Evolutionary conservation across 495 filamentous ascomycete genomes (phyloP), one percentile per base, ranked within the genome.

Genomic region (Lasiosphaeris hirsuta): DNA sequence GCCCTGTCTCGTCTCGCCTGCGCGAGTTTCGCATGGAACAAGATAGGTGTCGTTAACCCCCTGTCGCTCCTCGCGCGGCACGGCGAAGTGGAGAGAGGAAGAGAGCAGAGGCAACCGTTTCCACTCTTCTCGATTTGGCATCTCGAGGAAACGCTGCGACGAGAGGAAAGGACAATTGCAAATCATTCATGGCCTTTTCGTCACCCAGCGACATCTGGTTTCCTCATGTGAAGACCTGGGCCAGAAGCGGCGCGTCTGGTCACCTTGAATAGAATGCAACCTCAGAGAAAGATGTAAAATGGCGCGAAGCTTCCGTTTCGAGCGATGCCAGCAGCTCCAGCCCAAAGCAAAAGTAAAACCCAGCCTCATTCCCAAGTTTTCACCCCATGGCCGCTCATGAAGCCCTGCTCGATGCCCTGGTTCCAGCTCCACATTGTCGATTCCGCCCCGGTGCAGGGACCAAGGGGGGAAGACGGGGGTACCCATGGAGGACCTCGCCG

Each of bases 401-500:
- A 36, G 18, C 33, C 46, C n/a, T 49, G 46, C 15, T 14, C 14
- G 18, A 7, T 48, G 10, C 10, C 13, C 46, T 10, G 15, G 46
- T 33, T 49, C 46, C 46, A 49, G 18, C 33, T 13, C 46, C 17
- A n/a, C 19, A n/a, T 11, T 54, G 51, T 38, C 51, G 51, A 38
- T 11, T 30, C n/a, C 9, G 19, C 51, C 40, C 37, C 35, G 51
- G 51, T 30, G 23, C 23, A 30, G 23, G 19, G 14, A 6, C 23
- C 38, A 41, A 37, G 38, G 41, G 46, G 46, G 53, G 40, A 39
- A 35, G 41, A 18, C n/a, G 13, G 43, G 13, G 43, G 8, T 19
- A 49, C 23, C 46, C 46, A 49, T 51, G 49, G 49, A 51, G 40
- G 40, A 10, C 43, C 11, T 30, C 41, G 19, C 53, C 53, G 53